These are phyloP conservation scores for Amanita exitialis DNA, from an alignment of 768 basidiomycete genomes.

Conservation along the genomic window DNA sequence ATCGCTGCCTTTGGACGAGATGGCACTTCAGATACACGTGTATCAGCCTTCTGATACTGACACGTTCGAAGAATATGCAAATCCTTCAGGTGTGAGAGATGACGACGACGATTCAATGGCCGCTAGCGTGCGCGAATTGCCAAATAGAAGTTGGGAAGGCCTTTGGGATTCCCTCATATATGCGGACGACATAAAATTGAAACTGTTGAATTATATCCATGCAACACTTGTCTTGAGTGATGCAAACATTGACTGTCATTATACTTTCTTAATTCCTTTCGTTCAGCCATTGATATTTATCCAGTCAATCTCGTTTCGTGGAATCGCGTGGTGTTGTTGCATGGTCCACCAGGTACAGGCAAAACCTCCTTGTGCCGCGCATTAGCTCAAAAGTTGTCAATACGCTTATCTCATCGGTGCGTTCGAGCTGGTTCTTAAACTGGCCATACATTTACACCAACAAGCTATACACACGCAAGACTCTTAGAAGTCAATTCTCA, in stretches of 20 bases:
- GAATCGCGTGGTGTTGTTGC: constrained; percentile 91
- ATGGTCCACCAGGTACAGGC: constrained; percentile 96
- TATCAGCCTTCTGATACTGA: constrained; percentile 73
- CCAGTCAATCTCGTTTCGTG: constrained; percentile 86
- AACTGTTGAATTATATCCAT: constrained; percentile 88
- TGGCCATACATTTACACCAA: not conserved
- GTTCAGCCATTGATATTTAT: constrained; percentile 4
- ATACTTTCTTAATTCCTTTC: constrained; percentile 2
- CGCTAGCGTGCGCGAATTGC: constrained; percentile 84
- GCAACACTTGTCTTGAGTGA: constrained; percentile 91
- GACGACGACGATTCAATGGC: constrained; percentile 79
- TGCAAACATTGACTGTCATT: constrained; percentile 73
- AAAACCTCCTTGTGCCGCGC: constrained; percentile 95
- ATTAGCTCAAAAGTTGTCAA: constrained; percentile 89
- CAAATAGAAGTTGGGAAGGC: constrained; percentile 76
- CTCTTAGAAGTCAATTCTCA: constrained; percentile 97
- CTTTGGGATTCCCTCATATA: constrained; percentile 93
- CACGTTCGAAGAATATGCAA: constrained; percentile 65
- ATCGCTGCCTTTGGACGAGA: constrained; percentile 44
- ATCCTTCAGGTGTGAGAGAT: constrained; percentile 33
- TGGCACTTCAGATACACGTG: constrained; percentile 72
- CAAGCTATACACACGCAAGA: constrained; percentile 77
- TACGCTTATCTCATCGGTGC: constrained; percentile 78
- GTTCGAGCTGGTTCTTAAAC: constrained; percentile 10
- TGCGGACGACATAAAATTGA: constrained; percentile 70